These are phyloP conservation scores for Trichophyton equinum DNA, from an alignment of 2,329 filamentous ascomycete genomes.

Conservation along the genomic window DNA sequence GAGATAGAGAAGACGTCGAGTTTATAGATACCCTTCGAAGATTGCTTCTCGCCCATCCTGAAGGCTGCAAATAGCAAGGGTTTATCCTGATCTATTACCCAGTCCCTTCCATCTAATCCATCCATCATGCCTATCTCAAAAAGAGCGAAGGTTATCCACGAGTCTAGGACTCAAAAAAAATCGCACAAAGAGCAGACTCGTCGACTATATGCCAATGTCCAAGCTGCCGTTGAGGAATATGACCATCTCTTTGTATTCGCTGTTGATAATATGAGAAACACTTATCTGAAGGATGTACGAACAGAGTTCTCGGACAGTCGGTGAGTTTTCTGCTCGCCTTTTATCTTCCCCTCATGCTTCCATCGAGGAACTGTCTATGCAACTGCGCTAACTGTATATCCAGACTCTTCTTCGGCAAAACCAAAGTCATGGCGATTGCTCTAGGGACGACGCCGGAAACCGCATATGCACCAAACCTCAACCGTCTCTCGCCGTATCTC, in stretches of 20 bases:
- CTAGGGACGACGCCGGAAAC: conserved; percentile 67
- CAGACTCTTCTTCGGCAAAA: conserved; percentile 97
- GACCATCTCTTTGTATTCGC: conserved; percentile 86
- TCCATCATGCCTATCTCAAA: conserved; percentile 87
- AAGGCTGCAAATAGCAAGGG: not conserved
- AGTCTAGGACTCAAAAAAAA: conserved; percentile 88
- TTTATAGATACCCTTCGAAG: not conserved
- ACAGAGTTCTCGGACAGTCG: conserved; percentile 72
- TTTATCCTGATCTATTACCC: not conserved
- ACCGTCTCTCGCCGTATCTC: conserved; percentile 56
- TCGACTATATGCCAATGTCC: conserved; percentile 76
- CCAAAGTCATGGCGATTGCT: conserved; percentile 95
- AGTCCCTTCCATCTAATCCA: not conserved
- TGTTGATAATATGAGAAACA: conserved; percentile 97
- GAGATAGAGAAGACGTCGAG: not conserved
- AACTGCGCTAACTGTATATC: no score
- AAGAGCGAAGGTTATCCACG: conserved; percentile 75
- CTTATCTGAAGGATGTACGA: conserved; percentile 81
- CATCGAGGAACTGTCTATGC: conserved; percentile 5
- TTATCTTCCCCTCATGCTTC: not conserved
- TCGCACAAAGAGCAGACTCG: conserved; percentile 77
- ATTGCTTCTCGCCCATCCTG: not conserved
- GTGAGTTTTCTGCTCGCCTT: conserved; percentile 39
- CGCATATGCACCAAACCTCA: conserved; percentile 67
- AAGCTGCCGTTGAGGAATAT: conserved; percentile 72